These are phyloP conservation scores for Albifimbria verrucaria DNA, from an alignment of 2,329 filamentous ascomycete genomes.

Conservation along the genomic window DNA sequence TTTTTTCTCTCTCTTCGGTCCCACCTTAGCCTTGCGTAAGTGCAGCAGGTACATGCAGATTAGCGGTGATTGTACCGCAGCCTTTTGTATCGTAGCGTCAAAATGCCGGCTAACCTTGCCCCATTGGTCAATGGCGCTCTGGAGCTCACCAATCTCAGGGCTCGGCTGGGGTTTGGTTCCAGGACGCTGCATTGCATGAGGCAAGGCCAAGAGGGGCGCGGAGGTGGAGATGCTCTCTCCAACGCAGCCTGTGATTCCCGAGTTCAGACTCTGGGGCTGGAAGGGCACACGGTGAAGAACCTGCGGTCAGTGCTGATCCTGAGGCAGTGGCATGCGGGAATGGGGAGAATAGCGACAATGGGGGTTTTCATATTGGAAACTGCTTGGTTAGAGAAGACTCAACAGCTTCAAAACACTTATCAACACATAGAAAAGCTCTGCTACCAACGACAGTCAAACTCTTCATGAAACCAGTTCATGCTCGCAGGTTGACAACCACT, in stretches of 20 bases:
- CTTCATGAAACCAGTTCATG: too few species aligned
- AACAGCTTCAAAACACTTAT: too few species aligned
- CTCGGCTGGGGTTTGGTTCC: not conserved
- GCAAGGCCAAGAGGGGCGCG: not conserved
- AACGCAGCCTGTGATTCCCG: not conserved
- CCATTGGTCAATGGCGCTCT: conserved; percentile 21
- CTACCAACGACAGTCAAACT: too few species aligned
- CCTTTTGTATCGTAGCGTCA: not conserved
- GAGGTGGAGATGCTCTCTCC: not conserved
- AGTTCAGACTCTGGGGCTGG: too few species aligned
- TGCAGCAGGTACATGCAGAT: conserved; percentile 9
- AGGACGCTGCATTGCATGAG: not conserved
- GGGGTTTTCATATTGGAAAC: too few species aligned
- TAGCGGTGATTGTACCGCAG: not conserved
- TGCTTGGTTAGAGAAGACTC: too few species aligned
- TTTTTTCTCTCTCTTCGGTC: conserved; percentile 23
- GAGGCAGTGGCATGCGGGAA: too few species aligned
- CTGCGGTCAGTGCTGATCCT: too few species aligned
- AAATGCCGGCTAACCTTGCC: not conserved
- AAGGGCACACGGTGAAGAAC: too few species aligned
- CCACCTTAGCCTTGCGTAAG: not conserved
- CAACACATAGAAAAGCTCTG: too few species aligned
- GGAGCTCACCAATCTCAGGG: not conserved
- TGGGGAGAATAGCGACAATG: too few species aligned
- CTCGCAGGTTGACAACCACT: too few species aligned